Evolutionary conservation across 2,329 filamentous ascomycete genomes (phyloP).

Genomic region (Fusarium sp.): DNA sequence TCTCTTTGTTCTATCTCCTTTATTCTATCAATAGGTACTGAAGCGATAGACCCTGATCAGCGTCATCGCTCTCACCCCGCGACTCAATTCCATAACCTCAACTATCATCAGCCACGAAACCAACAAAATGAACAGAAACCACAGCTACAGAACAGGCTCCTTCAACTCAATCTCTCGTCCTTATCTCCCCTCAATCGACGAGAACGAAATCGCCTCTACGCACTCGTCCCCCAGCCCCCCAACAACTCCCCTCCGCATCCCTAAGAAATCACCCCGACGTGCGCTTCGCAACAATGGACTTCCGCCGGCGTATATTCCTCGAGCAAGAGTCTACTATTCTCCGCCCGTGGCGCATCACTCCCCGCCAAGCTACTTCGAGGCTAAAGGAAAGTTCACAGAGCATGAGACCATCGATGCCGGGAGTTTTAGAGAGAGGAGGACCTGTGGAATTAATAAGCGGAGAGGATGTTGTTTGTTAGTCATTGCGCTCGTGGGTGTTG

Average conservation of each 20-base stretch:
- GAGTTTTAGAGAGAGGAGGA: conserved; percentile 12
- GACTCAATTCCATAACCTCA: background rate
- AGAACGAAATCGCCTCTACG: conserved; percentile 47
- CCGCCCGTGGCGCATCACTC: conserved; percentile 28
- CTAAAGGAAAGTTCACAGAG: conserved; percentile 28
- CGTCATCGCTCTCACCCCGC: background rate
- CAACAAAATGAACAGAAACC: conserved; percentile 34
- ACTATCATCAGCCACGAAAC: background rate
- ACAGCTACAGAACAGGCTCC: conserved; percentile 23
- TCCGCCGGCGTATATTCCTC: conserved; percentile 43
- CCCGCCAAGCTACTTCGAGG: conserved; percentile 39
- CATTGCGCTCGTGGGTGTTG: conserved; percentile 44
- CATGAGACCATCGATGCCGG: conserved; percentile 19
- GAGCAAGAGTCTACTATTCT: conserved; percentile 10
- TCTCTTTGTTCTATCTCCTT: background rate
- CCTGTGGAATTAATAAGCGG: conserved; percentile 16
- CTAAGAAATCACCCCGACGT: conserved; percentile 43
- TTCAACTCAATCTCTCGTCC: conserved; percentile 41
- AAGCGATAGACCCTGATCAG: conserved; percentile 11
- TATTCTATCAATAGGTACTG: background rate
- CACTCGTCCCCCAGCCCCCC: conserved; percentile 34
- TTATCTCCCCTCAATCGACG: conserved; percentile 53
- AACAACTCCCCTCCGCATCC: conserved; percentile 45
- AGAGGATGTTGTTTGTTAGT: conserved; percentile 50
- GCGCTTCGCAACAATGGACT: conserved; percentile 27